These are phyloP conservation scores for Guadua angustifolia DNA, from an alignment of 176 grass and related monocot genomes.

Conservation along the genomic window DNA sequence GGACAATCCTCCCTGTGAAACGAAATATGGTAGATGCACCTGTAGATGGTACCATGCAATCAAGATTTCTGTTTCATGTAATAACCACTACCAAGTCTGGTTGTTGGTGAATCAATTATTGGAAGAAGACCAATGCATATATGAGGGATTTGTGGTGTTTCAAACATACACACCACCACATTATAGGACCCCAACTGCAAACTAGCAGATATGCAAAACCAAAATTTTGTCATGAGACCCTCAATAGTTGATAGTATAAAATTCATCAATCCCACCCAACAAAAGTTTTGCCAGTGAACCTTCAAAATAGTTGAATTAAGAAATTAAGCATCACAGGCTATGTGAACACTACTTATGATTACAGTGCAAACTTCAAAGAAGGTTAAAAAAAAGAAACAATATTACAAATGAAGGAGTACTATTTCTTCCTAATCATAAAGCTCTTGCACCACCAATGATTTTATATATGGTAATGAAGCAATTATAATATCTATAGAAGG, in stretches of 20 bases:
- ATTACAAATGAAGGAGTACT: background rate
- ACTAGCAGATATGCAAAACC: conserved; percentile 10
- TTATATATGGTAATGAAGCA: conserved; percentile 4
- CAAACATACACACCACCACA: conserved; percentile 13
- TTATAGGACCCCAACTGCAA: background rate
- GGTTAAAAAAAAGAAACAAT: background rate
- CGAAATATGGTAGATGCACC: conserved; percentile 19
- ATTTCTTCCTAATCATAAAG: conserved; percentile 4
- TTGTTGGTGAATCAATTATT: conserved; percentile 6
- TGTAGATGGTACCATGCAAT: conserved; percentile 2
- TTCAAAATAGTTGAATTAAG: background rate
- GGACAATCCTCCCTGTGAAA: background rate
- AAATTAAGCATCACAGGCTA: conserved; percentile 15
- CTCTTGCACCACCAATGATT: conserved; percentile 10
- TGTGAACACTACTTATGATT: background rate
- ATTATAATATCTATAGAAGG: background rate
- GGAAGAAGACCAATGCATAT: conserved; percentile 1
- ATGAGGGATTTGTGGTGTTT: conserved; percentile 11
- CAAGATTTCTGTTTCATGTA: conserved; percentile 30
- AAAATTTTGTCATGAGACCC: background rate
- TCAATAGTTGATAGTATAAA: conserved; percentile 12
- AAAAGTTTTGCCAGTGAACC: conserved; percentile 2
- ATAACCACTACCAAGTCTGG: conserved; percentile 21
- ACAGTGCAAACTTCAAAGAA: background rate
- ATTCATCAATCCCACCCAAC: background rate